These are phyloP conservation scores for Adansonia madagascariensis DNA, from an alignment of 441 rosid genomes.

Conservation along the genomic window DNA sequence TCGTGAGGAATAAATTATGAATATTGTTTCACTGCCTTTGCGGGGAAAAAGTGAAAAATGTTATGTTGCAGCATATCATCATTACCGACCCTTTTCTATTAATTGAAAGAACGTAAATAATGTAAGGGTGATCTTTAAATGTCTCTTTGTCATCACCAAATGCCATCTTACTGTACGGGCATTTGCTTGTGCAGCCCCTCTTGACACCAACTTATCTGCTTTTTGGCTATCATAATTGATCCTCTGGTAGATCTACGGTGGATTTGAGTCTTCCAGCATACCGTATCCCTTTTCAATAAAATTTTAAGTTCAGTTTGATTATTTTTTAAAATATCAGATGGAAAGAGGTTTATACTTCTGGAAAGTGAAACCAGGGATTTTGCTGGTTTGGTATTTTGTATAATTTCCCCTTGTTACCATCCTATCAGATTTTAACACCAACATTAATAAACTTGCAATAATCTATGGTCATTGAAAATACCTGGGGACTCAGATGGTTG, in stretches of 20 bases:
- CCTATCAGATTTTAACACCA: background rate
- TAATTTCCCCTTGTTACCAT: background rate
- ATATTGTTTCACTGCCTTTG: slow-evolving; percentile 1
- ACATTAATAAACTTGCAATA: background rate
- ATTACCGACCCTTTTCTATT: background rate
- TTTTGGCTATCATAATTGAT: background rate
- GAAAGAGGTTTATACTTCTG: background rate
- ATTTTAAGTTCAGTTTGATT: background rate
- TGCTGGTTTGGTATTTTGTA: background rate
- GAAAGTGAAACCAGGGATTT: background rate
- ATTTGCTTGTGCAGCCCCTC: background rate
- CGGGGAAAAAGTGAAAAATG: slow-evolving; percentile 13
- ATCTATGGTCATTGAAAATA: background rate
- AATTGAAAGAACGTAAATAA: slow-evolving; percentile 8
- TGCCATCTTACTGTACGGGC: background rate
- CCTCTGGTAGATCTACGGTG: background rate
- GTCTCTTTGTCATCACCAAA: slow-evolving; percentile 4
- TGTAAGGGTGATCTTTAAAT: background rate
- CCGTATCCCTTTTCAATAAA: background rate
- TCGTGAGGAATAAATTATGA: slow-evolving; percentile 13
- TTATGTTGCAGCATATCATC: slow-evolving; percentile 17
- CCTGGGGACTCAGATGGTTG: background rate
- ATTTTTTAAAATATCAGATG: background rate
- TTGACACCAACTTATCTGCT: background rate
- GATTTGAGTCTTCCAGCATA: slow-evolving; percentile 5